phyloP scores from a whole-genome alignment of 164 flowering plant species.

The Umbellularia californica region DNA sequence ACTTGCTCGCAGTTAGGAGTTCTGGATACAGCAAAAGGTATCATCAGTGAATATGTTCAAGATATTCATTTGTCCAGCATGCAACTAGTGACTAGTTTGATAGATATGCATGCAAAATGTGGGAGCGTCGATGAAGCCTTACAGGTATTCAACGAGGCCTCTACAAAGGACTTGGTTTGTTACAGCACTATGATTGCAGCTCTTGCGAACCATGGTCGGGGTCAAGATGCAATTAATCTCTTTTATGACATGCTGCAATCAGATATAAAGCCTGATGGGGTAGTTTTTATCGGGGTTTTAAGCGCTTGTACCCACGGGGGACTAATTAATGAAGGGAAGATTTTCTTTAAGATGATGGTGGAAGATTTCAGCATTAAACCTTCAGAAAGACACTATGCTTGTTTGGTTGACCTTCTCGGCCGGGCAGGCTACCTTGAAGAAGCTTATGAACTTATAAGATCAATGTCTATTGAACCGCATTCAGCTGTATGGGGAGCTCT shows the following conservation, averaged over 20 bases:
- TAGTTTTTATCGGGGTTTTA: constrained; percentile 35
- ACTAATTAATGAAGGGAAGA: constrained; percentile 32
- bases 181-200: constrained; percentile 44
- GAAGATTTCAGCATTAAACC: constrained; percentile 30
- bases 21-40: constrained; percentile 25
- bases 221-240: constrained; percentile 27
- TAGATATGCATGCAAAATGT: constrained; percentile 41
- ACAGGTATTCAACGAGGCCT: constrained; percentile 26
- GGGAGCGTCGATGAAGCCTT: constrained; percentile 30
- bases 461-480: constrained; percentile 31
- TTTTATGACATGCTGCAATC: constrained; percentile 28
- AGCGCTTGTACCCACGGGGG: constrained; percentile 47
- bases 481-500: constrained; percentile 40
- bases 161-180: constrained; percentile 29
- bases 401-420: constrained; percentile 42
- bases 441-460: constrained; percentile 25
- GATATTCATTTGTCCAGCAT: constrained; percentile 15
- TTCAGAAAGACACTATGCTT: constrained; percentile 33
- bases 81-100: constrained; percentile 27
- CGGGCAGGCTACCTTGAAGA: constrained; percentile 35
- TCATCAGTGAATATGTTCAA: constrained; percentile 14
- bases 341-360: constrained; percentile 32
- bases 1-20: constrained; percentile 41
- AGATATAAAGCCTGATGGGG: constrained; percentile 33
- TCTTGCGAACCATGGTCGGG: constrained; percentile 37